Conservation (phyloP, 2,329 filamentous ascomycete species). For the Hypoxylon sp. region DNA sequence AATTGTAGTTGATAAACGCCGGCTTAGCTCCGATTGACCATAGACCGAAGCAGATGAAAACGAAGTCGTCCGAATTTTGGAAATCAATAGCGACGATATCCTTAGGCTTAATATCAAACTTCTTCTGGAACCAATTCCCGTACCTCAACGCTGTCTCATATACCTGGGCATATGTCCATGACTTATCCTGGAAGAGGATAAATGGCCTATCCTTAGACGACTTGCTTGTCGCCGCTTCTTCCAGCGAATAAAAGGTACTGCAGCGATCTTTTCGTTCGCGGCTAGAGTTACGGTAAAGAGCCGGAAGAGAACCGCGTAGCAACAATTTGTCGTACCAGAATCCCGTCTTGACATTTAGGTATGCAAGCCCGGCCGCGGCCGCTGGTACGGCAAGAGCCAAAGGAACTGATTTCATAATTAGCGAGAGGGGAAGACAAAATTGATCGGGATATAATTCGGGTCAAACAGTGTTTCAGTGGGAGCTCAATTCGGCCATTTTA, state of each 20-base stretch:
- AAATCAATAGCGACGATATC: slow-evolving; percentile 87
- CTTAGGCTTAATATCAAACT: slow-evolving; percentile 73
- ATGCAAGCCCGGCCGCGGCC: slow-evolving; percentile 77
- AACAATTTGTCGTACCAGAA: slow-evolving; percentile 76
- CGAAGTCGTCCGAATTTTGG: slow-evolving; percentile 83
- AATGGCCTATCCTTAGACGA: slow-evolving; percentile 69
- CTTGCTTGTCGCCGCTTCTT: slow-evolving; percentile 71
- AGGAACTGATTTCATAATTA: slow-evolving; percentile 60
- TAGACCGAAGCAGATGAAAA: slow-evolving; percentile 82
- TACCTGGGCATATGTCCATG: slow-evolving; percentile 81
- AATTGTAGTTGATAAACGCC: slow-evolving; percentile 90
- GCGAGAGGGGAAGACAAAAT: background rate
- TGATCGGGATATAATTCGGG: slow-evolving; percentile 6
- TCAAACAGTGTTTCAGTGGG: slow-evolving; percentile 4
- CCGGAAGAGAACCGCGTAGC: slow-evolving; percentile 67
- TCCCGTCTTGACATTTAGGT: slow-evolving; percentile 79
- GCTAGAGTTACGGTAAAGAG: slow-evolving; percentile 60
- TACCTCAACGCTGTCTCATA: slow-evolving; percentile 81
- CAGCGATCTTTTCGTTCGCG: slow-evolving; percentile 72
- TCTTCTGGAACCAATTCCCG: slow-evolving; percentile 79
- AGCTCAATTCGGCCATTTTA: background rate
- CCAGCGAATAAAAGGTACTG: slow-evolving; percentile 82
- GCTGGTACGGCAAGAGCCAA: slow-evolving; percentile 71
- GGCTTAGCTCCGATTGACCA: slow-evolving; percentile 88
- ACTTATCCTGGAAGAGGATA: slow-evolving; percentile 76